Base-by-base conservation (phyloP, 2,329 filamentous ascomycete genomes). In the Zalaria sp. region DNA sequence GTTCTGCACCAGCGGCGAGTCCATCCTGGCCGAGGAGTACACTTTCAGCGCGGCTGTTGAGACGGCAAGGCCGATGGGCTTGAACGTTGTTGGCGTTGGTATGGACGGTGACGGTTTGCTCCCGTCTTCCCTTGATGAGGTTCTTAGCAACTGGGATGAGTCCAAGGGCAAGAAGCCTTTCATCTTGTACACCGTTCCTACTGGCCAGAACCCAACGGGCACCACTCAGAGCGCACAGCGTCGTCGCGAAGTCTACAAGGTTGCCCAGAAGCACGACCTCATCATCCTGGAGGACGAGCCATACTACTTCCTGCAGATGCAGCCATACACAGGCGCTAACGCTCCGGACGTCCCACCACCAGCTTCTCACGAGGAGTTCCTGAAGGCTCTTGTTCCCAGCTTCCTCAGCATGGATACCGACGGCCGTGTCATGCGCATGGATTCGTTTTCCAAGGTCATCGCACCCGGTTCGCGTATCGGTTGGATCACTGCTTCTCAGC, bases 241-340 rank as follows among this genome's bases (percentile, higher is more conserved):
- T 43, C 71, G 87, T 41, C 69, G 70, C 49, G 81, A 77, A 25
- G 70, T 94, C 37, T 94, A 94, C 62, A 68, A 68, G 31, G 72
- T 93, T 9, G 83, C 81, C 28, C 80, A 81, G 57, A 86, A 85
- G 64, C 85, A 94, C 60, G 83, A 94, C 56, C 55, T 94, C 34
- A 82, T 76, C 64, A 88, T 95, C 56, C 66, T 94, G 51, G 88
- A 95, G 65, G 88, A 94, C 57, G 88, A 94, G 58, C 88, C 88
- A 1, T 94, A 94, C 65, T 94, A 93, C 64, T 94, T 89, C 65
- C 70, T 94, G 31, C 88, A 94, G 62, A 84, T 87, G 81, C 77
- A 83, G 51, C 77, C 81, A 0, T 89, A 87, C 62, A 71, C 71
- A 1, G 71, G 74, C 9, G 63, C 68, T 28, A 60, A 69, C 48